Percentiles rank a stretch among this genome's conserved stretches.
Evolutionary conservation across 2,329 filamentous ascomycete genomes (phyloP).

Genomic region (Eutypella sp.): DNA sequence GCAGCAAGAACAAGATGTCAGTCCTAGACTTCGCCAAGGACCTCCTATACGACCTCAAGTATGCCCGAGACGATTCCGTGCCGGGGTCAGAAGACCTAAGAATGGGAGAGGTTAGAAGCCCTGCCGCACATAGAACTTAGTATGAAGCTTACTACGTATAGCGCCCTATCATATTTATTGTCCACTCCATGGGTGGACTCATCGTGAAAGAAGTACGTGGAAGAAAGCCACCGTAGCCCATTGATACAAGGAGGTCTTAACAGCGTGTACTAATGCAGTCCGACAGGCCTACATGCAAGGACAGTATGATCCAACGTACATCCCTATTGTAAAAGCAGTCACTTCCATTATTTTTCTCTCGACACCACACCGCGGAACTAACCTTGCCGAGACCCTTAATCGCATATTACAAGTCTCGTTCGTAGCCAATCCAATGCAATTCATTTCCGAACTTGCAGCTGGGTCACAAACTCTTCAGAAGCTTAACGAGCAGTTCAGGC

Average conservation of each 20-base stretch:
- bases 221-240: too few relatives aligned
- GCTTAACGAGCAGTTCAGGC: constrained; percentile 31
- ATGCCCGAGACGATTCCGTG: background rate
- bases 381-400: constrained; percentile 2
- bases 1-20: background rate
- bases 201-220: constrained; percentile 4
- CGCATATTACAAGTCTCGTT: background rate
- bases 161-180: constrained; percentile 6
- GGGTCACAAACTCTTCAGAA: constrained; percentile 16
- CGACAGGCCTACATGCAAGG: constrained; percentile 4
- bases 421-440: constrained; percentile 11
- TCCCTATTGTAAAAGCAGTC: background rate
- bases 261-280: too few relatives aligned
- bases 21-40: constrained; percentile 6
- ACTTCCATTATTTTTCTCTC: constrained; percentile 5
- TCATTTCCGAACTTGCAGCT: constrained; percentile 20
- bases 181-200: constrained; percentile 6
- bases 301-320: constrained; percentile 1
- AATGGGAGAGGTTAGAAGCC: background rate
- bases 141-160: background rate
- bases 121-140: background rate
- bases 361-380: constrained; percentile 4
- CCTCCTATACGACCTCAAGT: background rate
- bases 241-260: too few relatives aligned
- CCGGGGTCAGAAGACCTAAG: background rate